Percentiles rank a stretch among this genome's conserved stretches.
Evolutionary conservation across 805 yeast genomes (phyloP).

Genomic region (Ogataea methanolica): DNA sequence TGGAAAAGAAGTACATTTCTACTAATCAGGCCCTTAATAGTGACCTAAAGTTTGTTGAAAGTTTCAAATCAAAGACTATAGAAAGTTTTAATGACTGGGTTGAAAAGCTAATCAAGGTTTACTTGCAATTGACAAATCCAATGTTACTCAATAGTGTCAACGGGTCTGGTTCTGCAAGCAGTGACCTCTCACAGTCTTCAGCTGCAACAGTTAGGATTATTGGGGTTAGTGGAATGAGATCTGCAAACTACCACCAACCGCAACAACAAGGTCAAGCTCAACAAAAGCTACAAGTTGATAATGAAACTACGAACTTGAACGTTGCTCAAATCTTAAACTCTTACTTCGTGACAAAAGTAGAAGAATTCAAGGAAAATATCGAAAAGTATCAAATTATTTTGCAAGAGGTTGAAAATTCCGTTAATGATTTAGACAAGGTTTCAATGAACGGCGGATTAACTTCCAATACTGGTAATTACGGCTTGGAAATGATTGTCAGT

Average conservation of each 20-base stretch:
- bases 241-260: conserved; percentile 10
- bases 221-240: conserved; percentile 29
- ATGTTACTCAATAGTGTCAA: conserved; percentile 19
- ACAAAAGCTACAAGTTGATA: conserved; percentile 31
- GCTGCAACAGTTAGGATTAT: conserved; percentile 22
- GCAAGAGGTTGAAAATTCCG: conserved; percentile 56
- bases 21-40: conserved; percentile 59
- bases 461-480: conserved; percentile 26
- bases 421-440: conserved; percentile 53
- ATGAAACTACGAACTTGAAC: conserved; percentile 36
- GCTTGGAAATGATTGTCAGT: conserved; percentile 48
- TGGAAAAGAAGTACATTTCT: conserved; percentile 56
- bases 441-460: conserved; percentile 23
- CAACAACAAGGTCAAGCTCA: conserved; percentile 18
- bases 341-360: conserved; percentile 45
- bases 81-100: conserved; percentile 36
- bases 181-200: conserved; percentile 18
- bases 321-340: conserved; percentile 45
- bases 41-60: conserved; percentile 42
- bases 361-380: conserved; percentile 40
- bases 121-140: conserved; percentile 32
- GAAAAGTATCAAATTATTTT: conserved; percentile 44
- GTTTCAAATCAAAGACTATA: conserved; percentile 36
- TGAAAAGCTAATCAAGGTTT: conserved; percentile 33
- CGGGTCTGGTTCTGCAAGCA: conserved; percentile 6